Conservation (phyloP, 345 rosid species). For the Balakata baccata region DNA sequence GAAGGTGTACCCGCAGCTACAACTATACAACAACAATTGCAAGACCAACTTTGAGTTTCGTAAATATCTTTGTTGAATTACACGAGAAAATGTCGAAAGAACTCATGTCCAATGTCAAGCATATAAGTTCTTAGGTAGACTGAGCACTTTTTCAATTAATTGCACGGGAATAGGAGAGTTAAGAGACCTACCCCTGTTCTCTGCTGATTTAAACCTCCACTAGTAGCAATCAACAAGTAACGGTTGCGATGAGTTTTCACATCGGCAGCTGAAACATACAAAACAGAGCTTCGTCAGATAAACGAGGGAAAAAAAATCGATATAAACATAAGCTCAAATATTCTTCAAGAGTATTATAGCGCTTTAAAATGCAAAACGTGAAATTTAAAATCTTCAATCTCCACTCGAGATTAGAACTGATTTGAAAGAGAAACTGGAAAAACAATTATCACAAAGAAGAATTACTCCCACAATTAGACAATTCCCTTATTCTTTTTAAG, state of each 20-base stretch:
- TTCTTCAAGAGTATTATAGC: no score
- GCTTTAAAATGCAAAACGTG: neutral
- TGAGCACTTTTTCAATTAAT: no score
- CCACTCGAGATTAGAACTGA: neutral
- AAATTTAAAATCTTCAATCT: neutral
- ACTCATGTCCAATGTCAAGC: neutral
- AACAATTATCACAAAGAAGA: neutral
- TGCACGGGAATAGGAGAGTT: neutral
- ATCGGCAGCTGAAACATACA: slow-evolving; percentile 42
- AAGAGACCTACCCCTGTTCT: slow-evolving; percentile 72
- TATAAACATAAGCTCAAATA: no score
- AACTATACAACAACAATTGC: neutral
- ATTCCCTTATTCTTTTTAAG: neutral
- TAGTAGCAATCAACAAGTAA: slow-evolving; percentile 76
- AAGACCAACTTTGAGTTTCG: neutral
- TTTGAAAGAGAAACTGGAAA: neutral
- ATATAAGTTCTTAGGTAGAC: no score
- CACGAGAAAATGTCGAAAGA: neutral
- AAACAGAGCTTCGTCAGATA: slow-evolving; percentile 19
- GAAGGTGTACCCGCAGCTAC: neutral
- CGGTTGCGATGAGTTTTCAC: slow-evolving; percentile 51
- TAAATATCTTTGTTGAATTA: neutral
- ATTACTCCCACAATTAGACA: neutral
- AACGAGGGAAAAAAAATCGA: no score
- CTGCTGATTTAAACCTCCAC: slow-evolving; percentile 95